Base-by-base conservation (phyloP, 371 early-diverging fungal genomes). In the Capillidium heterosporum region DNA sequence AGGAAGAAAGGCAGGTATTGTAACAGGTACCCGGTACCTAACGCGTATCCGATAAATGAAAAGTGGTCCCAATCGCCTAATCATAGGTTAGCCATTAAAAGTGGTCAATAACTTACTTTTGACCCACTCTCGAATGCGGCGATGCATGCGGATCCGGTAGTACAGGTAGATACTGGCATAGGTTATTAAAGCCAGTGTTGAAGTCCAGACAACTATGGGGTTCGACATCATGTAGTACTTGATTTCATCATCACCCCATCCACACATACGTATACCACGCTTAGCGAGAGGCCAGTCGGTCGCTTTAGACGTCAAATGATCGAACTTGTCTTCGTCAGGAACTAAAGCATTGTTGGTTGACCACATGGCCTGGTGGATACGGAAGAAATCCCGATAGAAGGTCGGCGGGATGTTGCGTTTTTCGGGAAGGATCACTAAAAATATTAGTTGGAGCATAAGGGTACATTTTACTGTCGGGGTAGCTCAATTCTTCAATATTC, bases 201-300 rank as follows among this genome's bases (percentile, higher is more conserved):
- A 73, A 4, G 80, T 62, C 91, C 95, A 95, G 96, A 98, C 98
- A 8, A 91, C 78, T 10, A 91, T 61, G 2, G 99, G 98, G 66
- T 98, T 94, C 23, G 99, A 98, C 29, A 98, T 68, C 64, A 99
- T 72, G 61, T 87, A 98, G 67, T 77, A 98, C 74, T 98, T 99
- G 66, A 86, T 65, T n/a, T 76, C 72, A 27, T 75, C 62, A 65
- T 95, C 95, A 29, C 80, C 89, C 99, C 99, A 99, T 21, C 87
- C 80, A 66, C 90, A 89, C 95, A 99, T 96, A 48, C 98, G 84
- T 42, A 99, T 71, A 17, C 99, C 99, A n/a, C 88, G 78, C 29
- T 75, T 70, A 53, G 91, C 63, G 47, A 98, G 69, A 29, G 96
- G 94, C 99, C 99, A 99, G 58, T 99, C 86, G 43, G 71, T 71